phyloP scores from a whole-genome alignment of 768 basidiomycete genomes.

The Daedaleopsis nitida region DNA sequence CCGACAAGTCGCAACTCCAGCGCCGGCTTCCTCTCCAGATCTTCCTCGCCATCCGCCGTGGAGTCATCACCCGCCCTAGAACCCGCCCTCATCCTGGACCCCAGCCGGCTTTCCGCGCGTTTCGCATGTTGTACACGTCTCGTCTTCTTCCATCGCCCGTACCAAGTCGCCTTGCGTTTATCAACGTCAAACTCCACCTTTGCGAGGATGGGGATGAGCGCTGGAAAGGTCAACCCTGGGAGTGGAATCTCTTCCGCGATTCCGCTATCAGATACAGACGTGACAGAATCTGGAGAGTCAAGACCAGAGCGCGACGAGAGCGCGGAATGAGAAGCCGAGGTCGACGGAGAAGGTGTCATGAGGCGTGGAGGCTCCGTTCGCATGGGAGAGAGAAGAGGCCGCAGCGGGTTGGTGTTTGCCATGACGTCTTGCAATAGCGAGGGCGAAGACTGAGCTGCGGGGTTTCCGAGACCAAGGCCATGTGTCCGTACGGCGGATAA shows the following conservation, averaged over 20 bases:
- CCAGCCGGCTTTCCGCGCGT: constrained; percentile 46
- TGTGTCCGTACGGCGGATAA: constrained; percentile 39
- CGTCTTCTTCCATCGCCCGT: constrained; percentile 78
- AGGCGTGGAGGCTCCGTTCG: constrained; percentile 39
- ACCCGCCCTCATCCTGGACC: constrained; percentile 30
- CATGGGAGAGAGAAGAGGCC: constrained; percentile 50
- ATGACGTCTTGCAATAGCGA: constrained; percentile 36
- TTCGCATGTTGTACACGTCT: constrained; percentile 62
- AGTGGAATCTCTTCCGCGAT: constrained; percentile 58
- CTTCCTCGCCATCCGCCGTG: constrained; percentile 23
- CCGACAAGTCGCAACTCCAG: constrained; percentile 52
- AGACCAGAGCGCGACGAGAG: constrained; percentile 47
- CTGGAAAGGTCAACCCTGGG: constrained; percentile 63
- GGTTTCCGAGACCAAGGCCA: constrained; percentile 45
- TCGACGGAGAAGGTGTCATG: constrained; percentile 47
- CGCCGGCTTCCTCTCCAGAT: constrained; percentile 39
- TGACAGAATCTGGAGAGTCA: constrained; percentile 56
- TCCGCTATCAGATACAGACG: constrained; percentile 27
- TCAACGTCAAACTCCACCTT: constrained; percentile 97
- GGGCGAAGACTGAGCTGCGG: constrained; percentile 27
- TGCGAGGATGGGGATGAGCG: constrained; percentile 82
- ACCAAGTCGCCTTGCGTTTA: constrained; percentile 77
- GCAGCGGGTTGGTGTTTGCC: constrained; percentile 32
- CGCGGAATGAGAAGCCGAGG: constrained; percentile 28
- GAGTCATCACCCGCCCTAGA: constrained; percentile 21